Evolutionary conservation across 148 eudicot species (phyloP).

Genomic region (Vaccinium vitisidaea): DNA sequence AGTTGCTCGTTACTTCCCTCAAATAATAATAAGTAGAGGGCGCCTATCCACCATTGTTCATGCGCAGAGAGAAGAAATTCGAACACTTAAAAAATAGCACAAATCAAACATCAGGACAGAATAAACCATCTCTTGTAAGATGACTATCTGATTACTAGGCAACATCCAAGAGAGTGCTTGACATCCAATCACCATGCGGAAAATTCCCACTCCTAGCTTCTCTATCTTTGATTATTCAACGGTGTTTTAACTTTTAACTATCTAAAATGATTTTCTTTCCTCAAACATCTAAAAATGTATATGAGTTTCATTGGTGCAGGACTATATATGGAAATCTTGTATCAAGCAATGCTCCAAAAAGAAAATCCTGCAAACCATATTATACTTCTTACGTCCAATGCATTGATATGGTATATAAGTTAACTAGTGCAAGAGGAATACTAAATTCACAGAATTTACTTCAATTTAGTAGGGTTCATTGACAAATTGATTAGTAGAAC

Average conservation of each 20-base stretch:
- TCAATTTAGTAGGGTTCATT: background rate
- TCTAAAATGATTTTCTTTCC: background rate
- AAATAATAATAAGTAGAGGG: background rate
- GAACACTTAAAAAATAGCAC: background rate
- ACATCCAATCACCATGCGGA: background rate
- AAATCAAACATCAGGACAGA: background rate
- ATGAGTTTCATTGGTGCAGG: background rate
- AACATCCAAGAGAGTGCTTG: background rate
- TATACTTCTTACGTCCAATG: background rate
- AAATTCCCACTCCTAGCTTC: background rate
- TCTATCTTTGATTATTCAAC: background rate
- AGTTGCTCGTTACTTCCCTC: background rate
- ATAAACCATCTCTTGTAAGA: background rate
- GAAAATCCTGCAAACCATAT: background rate
- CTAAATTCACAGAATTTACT: background rate
- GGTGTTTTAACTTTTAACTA: background rate
- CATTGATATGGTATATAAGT: background rate
- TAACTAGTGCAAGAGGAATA: background rate
- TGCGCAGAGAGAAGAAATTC: background rate
- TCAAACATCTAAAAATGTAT: background rate
- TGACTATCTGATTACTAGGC: background rate
- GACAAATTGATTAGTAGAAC: background rate
- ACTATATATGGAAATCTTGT: background rate
- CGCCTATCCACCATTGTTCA: background rate
- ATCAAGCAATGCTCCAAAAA: constrained; percentile 3